Conservation (phyloP, 2,329 filamentous ascomycete genomes). For the Penicillium nordicum region DNA sequence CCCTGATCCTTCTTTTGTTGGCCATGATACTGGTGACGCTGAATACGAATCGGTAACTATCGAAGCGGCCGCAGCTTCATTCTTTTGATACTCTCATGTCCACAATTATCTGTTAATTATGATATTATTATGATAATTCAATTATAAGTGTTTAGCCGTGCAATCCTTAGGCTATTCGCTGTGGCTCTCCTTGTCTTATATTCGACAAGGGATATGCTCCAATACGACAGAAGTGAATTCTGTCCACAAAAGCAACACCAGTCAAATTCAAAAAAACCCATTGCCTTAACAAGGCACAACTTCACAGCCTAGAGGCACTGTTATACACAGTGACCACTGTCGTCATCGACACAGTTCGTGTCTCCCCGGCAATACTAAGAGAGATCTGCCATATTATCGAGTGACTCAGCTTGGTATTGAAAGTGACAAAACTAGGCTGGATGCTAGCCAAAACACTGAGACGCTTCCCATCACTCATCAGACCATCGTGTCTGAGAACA, state of each 20-base stretch:
- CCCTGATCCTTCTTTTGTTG: not conserved
- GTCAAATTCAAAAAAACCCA: not conserved
- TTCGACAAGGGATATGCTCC: not conserved
- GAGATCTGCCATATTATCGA: slow-evolving; percentile 10
- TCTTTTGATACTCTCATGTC: not conserved
- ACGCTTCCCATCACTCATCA: not conserved
- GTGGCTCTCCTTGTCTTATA: not conserved
- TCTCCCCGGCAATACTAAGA: slow-evolving; percentile 16
- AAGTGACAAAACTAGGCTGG: slow-evolving; percentile 20
- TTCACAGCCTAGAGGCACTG: not conserved
- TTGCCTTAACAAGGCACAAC: no score
- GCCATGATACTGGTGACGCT: not conserved
- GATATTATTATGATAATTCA: not conserved
- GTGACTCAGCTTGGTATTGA: slow-evolving; percentile 16
- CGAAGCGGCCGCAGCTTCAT: slow-evolving; percentile 1
- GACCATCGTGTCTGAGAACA: slow-evolving; percentile 10
- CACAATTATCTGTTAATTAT: not conserved
- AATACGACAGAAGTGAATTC: not conserved
- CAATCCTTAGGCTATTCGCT: not conserved
- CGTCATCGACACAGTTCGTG: not conserved
- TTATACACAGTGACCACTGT: not conserved
- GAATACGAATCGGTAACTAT: not conserved
- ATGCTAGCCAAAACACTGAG: not conserved
- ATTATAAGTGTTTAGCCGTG: not conserved
- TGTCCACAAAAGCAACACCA: not conserved